These are phyloP conservation scores for Metschnikowia bowlesiae DNA, from an alignment of 805 yeast genomes.

Conservation along the genomic window DNA sequence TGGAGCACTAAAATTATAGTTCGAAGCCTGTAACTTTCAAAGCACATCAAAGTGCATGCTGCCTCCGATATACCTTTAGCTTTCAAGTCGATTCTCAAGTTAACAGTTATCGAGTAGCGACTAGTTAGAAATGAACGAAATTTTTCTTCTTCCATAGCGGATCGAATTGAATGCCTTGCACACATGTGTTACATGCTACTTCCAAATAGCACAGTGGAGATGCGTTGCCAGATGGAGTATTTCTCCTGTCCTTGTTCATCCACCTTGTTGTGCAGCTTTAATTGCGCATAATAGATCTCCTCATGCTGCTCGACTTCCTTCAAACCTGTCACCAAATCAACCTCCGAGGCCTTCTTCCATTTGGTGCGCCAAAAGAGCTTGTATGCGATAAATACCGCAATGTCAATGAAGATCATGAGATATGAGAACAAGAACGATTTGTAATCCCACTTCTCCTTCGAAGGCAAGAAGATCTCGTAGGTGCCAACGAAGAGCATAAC, in stretches of 20 bases:
- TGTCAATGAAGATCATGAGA: constrained; percentile 17
- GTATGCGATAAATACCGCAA: constrained; percentile 13
- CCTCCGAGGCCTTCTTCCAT: constrained; percentile 16
- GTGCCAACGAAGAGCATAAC: constrained; percentile 17
- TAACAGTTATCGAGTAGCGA: no score
- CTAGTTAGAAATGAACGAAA: no score
- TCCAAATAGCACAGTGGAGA: constrained; percentile 22
- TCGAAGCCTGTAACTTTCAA: no score
- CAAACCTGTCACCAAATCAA: constrained; percentile 27
- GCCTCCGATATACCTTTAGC: no score
- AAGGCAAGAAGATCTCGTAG: constrained; percentile 14
- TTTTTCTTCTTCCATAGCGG: no score
- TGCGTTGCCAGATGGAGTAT: constrained; percentile 13
- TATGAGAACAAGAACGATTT: constrained; percentile 16
- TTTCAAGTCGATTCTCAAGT: no score
- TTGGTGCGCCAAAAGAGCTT: constrained; percentile 13
- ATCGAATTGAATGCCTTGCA: neutral
- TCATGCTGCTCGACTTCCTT: constrained; percentile 40
- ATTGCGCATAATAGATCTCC: constrained; percentile 20
- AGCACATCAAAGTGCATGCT: no score
- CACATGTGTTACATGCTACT: constrained; percentile 20
- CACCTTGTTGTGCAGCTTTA: constrained; percentile 13
- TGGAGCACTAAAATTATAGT: no score
- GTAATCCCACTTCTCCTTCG: constrained; percentile 8
- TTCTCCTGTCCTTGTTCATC: constrained; percentile 19